These are phyloP conservation scores for Plectosphaerella plurivora DNA, from an alignment of 2,329 filamentous ascomycete species.

Conservation along the genomic window DNA sequence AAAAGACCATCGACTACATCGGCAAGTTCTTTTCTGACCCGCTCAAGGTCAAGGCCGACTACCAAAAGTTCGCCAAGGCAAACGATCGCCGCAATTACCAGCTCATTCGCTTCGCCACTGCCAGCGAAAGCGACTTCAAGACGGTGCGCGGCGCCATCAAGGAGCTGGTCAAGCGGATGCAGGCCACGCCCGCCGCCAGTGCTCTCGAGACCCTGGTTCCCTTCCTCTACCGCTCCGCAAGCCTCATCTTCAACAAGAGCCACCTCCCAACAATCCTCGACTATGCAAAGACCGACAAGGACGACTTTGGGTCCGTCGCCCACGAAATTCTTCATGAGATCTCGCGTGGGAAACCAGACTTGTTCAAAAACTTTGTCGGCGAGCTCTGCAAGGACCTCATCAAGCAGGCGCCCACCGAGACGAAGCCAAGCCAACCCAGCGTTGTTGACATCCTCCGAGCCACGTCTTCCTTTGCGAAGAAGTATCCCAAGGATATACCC, in stretches of 20 bases:
- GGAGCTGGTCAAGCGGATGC: conserved; percentile 79
- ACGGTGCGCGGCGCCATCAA: conserved; percentile 87
- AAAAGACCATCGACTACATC: conserved; percentile 68
- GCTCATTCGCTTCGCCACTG: conserved; percentile 80
- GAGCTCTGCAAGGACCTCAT: conserved; percentile 86
- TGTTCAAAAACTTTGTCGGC: conserved; percentile 89
- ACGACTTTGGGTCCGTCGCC: conserved; percentile 70
- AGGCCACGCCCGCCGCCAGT: conserved; percentile 57
- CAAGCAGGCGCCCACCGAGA: conserved; percentile 69
- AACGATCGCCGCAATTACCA: conserved; percentile 90
- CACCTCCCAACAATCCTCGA: conserved; percentile 89
- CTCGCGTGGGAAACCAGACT: conserved; percentile 79
- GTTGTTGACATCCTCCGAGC: conserved; percentile 92
- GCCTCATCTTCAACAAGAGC: conserved; percentile 89
- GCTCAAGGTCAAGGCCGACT: conserved; percentile 65
- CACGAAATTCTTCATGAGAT: conserved; percentile 91
- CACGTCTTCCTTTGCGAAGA: conserved; percentile 85
- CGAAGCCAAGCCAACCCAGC: conserved; percentile 61
- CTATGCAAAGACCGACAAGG: conserved; percentile 77
- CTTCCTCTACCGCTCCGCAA: conserved; percentile 76
- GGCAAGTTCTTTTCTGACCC: conserved; percentile 73
- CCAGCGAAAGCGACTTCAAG: conserved; percentile 83
- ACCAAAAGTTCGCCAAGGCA: conserved; percentile 86
- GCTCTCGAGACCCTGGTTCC: conserved; percentile 77
- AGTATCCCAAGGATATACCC: conserved; percentile 79